Evolutionary conservation across 2,329 filamentous ascomycete species (phyloP).

Genomic region (Paraconiothyrium sp.): DNA sequence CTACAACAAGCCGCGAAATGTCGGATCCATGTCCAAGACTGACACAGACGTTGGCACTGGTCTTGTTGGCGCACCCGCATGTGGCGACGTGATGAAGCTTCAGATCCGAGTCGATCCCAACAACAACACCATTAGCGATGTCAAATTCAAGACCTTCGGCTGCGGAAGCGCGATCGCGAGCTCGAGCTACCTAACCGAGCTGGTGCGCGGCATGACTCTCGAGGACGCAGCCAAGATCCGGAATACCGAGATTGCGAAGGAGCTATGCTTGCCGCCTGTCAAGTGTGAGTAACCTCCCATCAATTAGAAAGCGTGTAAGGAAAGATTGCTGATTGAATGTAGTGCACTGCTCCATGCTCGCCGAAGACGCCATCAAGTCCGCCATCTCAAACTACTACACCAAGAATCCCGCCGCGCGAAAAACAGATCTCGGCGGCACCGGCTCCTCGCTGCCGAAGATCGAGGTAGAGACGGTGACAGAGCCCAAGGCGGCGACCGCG

Average conservation of each 20-base stretch:
- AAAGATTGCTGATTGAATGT: constrained; percentile 32
- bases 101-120: constrained; percentile 91
- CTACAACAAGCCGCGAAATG: constrained; percentile 81
- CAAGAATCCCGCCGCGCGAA: constrained; percentile 81
- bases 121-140: constrained; percentile 88
- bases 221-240: constrained; percentile 92
- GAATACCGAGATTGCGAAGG: constrained; percentile 98
- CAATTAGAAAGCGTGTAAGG: neutral
- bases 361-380: constrained; percentile 91
- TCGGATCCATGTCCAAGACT: constrained; percentile 80
- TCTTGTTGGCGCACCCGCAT: constrained; percentile 88
- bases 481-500: constrained; percentile 43
- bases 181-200: constrained; percentile 91
- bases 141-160: constrained; percentile 98
- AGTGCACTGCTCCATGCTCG: constrained; percentile 94
- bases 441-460: constrained; percentile 73
- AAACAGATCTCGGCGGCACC: constrained; percentile 81
- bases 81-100: constrained; percentile 93
- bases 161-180: constrained; percentile 95
- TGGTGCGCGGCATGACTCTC: constrained; percentile 94
- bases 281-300: constrained; percentile 70
- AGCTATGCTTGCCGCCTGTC: constrained; percentile 87
- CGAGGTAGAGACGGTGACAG: constrained; percentile 65
- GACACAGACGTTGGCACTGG: constrained; percentile 88
- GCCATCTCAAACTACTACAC: constrained; percentile 91